A percentile compares a stretch with the other conserved stretches of the same genome.
These are phyloP conservation scores for Ilyonectria robusta DNA, from an alignment of 2,329 filamentous ascomycete species.

Conservation along the genomic window DNA sequence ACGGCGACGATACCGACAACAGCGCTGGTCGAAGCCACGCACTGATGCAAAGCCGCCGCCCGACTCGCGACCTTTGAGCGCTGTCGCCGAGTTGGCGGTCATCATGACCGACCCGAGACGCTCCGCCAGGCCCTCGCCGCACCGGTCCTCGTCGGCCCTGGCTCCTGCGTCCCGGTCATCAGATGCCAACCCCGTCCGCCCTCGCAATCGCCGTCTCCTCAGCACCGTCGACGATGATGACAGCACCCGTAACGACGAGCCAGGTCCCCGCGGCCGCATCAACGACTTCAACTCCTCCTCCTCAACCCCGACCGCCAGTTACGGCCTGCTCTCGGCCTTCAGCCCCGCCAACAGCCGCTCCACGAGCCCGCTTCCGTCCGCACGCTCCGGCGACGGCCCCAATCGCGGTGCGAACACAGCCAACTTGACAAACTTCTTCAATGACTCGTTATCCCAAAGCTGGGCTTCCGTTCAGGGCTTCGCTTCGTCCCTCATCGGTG, in stretches of 20 bases:
- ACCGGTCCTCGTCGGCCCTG: conserved; percentile 63
- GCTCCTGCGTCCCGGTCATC: conserved; percentile 59
- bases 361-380: conserved; percentile 64
- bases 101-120: conserved; percentile 55
- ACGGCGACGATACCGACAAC: conserved; percentile 14
- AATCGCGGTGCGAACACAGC: conserved; percentile 54
- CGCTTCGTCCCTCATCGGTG: conserved; percentile 59
- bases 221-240: conserved; percentile 49
- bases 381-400: conserved; percentile 51
- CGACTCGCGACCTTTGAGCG: conserved; percentile 49
- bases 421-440: conserved; percentile 59
- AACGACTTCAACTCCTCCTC: conserved; percentile 34
- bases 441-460: conserved; percentile 66
- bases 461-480: conserved; percentile 71
- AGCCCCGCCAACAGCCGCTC: conserved; percentile 59
- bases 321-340: conserved; percentile 49
- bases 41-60: conserved; percentile 52
- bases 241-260: conserved; percentile 40
- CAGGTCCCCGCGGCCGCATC: conserved; percentile 40
- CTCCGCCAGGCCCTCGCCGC: conserved; percentile 51
- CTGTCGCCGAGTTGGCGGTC: conserved; percentile 51
- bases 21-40: conserved; percentile 40
- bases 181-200: conserved; percentile 59
- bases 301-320: conserved; percentile 53
- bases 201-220: conserved; percentile 65